Percentiles rank a stretch among this genome's conserved stretches.
Evolutionary conservation across 2,329 filamentous ascomycete genomes (phyloP).

Genomic region (Hypoxylon sp.): DNA sequence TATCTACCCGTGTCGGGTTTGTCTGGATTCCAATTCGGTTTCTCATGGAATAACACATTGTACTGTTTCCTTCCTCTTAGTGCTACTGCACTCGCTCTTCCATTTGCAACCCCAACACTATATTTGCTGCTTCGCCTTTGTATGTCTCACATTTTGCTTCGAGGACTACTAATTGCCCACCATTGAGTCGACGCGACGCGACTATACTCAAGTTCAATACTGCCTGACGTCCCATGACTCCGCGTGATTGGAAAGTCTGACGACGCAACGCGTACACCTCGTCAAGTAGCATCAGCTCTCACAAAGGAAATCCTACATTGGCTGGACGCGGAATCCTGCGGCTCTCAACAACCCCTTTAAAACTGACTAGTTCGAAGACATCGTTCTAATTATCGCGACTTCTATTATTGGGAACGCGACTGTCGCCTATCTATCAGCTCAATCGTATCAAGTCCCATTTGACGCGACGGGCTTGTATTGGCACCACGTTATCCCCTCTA

Average conservation of each 20-base stretch:
- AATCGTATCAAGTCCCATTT: conserved; percentile 17
- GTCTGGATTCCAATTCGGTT: conserved; percentile 20
- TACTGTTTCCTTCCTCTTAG: conserved; percentile 3
- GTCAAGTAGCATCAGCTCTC: conserved; percentile 26
- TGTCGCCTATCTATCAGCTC: conserved; percentile 11
- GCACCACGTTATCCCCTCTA: background rate
- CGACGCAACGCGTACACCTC: conserved; percentile 38
- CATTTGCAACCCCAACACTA: conserved; percentile 9
- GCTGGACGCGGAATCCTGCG: conserved; percentile 20
- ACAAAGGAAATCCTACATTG: conserved; percentile 21
- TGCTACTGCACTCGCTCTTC: background rate
- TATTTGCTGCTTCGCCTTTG: conserved; percentile 19
- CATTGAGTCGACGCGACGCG: conserved; percentile 27
- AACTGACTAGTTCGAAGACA: conserved; percentile 18
- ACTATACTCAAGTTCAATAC: conserved; percentile 13
- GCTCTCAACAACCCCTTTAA: conserved; percentile 17
- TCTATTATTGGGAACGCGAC: conserved; percentile 22
- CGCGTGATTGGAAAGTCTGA: conserved; percentile 22
- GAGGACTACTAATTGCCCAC: conserved; percentile 18
- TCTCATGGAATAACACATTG: conserved; percentile 7
- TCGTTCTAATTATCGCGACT: conserved; percentile 16
- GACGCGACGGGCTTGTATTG: conserved; percentile 35
- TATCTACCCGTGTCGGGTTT: conserved; percentile 27
- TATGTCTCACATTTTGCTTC: conserved; percentile 26
- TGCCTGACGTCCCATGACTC: conserved; percentile 12